Conservation (phyloP, 495 filamentous ascomycete genomes). For the Neurospora intermedia region DNA sequence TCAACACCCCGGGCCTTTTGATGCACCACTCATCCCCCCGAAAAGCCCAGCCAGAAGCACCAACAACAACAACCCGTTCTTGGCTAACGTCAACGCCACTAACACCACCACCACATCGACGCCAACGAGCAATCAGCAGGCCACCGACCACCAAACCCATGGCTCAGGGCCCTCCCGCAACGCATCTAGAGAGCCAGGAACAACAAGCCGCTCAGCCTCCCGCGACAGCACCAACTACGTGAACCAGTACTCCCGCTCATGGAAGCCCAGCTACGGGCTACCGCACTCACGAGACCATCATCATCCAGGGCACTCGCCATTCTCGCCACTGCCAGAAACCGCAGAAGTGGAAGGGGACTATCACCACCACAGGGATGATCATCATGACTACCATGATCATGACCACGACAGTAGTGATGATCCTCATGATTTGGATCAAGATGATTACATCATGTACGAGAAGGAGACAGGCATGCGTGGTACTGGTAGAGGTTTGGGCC, state of each 20-base stretch:
- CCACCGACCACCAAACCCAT: neutral
- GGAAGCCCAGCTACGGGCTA: neutral
- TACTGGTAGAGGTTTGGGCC: neutral
- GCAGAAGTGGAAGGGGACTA: neutral
- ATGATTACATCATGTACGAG: neutral
- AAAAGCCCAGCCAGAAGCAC: neutral
- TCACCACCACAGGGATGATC: neutral
- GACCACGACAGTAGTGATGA: neutral
- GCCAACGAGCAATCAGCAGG: neutral
- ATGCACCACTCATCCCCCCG: neutral
- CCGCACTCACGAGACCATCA: neutral
- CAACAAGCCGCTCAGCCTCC: neutral
- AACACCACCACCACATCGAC: neutral
- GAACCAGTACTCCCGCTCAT: neutral
- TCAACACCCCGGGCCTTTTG: neutral
- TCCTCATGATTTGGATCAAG: neutral
- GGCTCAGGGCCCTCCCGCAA: neutral
- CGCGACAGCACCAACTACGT: neutral
- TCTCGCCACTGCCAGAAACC: neutral
- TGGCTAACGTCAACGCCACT: neutral
- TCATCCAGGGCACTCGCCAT: neutral
- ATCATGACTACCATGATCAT: neutral
- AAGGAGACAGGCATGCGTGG: neutral
- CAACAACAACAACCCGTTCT: neutral
- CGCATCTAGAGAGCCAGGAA: neutral